These are phyloP conservation scores for Mallotus japonicus DNA, from an alignment of 441 rosid species.

Conservation along the genomic window DNA sequence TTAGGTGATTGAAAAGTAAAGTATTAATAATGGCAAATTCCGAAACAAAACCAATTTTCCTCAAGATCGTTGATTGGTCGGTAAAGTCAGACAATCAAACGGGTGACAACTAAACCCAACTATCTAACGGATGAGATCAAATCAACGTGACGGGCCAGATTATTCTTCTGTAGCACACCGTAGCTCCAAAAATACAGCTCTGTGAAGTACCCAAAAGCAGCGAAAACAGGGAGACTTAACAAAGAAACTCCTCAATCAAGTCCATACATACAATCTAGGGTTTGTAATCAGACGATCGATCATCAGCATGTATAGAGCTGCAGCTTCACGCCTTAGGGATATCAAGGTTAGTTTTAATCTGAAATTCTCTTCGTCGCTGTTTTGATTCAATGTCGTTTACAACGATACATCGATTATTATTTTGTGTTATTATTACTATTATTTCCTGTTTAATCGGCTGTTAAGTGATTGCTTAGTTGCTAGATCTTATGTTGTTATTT, in stretches of 20 bases:
- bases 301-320: slow-evolving; percentile 49
- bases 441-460: not conserved
- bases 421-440: not conserved
- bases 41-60: too few relatives aligned
- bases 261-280: not conserved
- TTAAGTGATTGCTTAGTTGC: not conserved
- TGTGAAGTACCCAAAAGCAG: not conserved
- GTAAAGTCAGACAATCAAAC: not conserved
- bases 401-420: not conserved
- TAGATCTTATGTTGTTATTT: not conserved
- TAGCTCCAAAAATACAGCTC: not conserved
- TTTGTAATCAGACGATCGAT: not conserved
- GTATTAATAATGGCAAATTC: too few relatives aligned
- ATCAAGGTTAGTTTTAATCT: slow-evolving; percentile 45
- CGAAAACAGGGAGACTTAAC: not conserved
- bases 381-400: not conserved
- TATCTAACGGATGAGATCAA: not conserved
- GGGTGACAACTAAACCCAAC: not conserved
- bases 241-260: not conserved
- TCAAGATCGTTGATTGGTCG: too few relatives aligned
- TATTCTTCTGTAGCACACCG: not conserved
- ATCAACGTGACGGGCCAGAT: slow-evolving; percentile 16
- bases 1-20: too few relatives aligned
- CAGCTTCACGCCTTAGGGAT: slow-evolving; percentile 49
- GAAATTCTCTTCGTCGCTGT: not conserved